These are phyloP conservation scores for Lavandula angustifolia DNA, from an alignment of 257 asterid species.

Conservation along the genomic window DNA sequence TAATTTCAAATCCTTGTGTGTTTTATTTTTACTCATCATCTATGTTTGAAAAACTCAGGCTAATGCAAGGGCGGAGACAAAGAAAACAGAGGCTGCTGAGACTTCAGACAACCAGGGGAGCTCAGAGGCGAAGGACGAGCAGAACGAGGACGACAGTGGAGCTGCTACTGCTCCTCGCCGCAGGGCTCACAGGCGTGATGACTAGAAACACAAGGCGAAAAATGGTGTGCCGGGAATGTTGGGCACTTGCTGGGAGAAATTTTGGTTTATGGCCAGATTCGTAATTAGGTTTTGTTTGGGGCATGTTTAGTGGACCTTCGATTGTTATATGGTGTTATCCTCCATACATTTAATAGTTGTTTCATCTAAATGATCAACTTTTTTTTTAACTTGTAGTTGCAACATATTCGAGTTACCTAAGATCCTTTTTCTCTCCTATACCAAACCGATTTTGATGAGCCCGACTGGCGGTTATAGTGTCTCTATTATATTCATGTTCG, in stretches of 20 bases:
- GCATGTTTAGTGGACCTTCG: constrained; percentile 39
- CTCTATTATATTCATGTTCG: too few species aligned
- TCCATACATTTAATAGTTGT: constrained; percentile 28
- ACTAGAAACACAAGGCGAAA: constrained; percentile 31
- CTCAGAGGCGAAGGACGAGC: constrained; percentile 65
- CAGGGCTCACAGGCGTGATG: constrained; percentile 65
- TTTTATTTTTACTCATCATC: not conserved
- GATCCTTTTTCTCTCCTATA: too few species aligned
- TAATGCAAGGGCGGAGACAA: constrained; percentile 39
- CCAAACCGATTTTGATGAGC: too few species aligned
- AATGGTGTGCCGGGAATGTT: constrained; percentile 9
- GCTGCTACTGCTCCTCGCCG: constrained; percentile 60
- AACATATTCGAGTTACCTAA: too few species aligned
- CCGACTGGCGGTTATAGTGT: too few species aligned
- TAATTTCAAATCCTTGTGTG: not conserved
- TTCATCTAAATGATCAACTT: constrained; percentile 30
- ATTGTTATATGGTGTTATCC: constrained; percentile 33
- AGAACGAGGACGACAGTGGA: constrained; percentile 50
- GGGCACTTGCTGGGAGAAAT: constrained; percentile 18
- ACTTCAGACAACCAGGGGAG: constrained; percentile 51
- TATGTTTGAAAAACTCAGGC: constrained; percentile 44
- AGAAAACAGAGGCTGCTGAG: constrained; percentile 56
- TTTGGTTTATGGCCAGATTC: constrained; percentile 25
- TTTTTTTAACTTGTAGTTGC: not conserved
- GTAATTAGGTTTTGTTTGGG: constrained; percentile 45